A percentile compares a stretch with the other conserved stretches of the same genome.
phyloP scores from a whole-genome alignment of 305 asterid genomes.

The Solanum chacoense region DNA sequence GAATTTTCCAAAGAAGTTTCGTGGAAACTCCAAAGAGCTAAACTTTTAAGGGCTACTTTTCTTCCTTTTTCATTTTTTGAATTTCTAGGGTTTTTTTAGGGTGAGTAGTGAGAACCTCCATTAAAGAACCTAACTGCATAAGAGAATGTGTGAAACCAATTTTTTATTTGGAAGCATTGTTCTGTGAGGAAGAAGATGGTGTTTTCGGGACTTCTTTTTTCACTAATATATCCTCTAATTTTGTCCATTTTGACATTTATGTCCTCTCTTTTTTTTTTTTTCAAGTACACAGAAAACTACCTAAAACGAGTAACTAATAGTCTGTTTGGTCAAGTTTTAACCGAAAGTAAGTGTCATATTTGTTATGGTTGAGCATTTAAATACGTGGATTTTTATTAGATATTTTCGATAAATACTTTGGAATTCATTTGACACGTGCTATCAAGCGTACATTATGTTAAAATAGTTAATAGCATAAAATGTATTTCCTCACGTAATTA shows the following conservation, averaged over 20 bases:
- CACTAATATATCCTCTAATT: neutral
- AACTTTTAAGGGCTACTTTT: neutral
- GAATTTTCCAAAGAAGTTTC: neutral
- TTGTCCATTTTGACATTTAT: neutral
- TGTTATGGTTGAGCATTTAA: neutral
- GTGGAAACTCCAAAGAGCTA: neutral
- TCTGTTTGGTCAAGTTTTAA: neutral
- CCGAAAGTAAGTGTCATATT: no score
- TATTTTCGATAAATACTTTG: neutral
- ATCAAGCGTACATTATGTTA: neutral
- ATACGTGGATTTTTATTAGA: neutral
- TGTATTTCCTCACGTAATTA: neutral
- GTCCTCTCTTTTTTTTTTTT: neutral
- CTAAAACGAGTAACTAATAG: neutral
- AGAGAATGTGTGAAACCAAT: conserved; percentile 24
- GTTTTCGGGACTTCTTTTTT: neutral
- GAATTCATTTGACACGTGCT: neutral
- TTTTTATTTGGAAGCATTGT: neutral
- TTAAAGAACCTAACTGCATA: neutral
- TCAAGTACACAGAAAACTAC: neutral
- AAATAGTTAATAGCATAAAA: neutral
- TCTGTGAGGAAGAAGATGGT: conserved; percentile 9
- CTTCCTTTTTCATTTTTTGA: neutral
- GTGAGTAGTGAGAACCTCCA: neutral
- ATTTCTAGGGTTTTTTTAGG: conserved; percentile 3